A percentile compares a stretch with the other conserved stretches of the same genome.
Evolutionary conservation across 352 stramenopile species (phyloP).

Genomic region (Phytopythium oedochilum): DNA sequence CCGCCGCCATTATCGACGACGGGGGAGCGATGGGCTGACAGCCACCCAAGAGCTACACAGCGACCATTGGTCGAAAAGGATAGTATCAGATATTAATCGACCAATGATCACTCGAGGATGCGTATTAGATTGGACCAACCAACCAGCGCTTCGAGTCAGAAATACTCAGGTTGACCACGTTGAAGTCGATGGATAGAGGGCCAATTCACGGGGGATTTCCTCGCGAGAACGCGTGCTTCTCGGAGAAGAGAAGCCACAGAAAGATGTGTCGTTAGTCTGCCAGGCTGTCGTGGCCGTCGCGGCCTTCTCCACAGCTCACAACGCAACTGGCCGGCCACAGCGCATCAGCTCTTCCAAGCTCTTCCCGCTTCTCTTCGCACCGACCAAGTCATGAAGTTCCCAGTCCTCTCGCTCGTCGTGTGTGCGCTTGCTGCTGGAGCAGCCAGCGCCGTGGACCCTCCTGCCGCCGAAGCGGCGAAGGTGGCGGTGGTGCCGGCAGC

Average conservation of each 20-base stretch:
- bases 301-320: background rate
- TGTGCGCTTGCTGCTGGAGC: background rate
- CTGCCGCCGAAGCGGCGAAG: background rate
- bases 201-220: background rate
- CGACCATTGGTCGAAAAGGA: background rate
- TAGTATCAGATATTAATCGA: background rate
- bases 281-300: too few species aligned
- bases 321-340: background rate
- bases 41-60: background rate
- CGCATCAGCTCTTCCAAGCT: background rate
- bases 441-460: background rate
- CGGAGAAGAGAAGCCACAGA: too few species aligned
- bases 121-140: background rate
- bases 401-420: background rate
- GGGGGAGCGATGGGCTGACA: background rate
- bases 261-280: too few species aligned
- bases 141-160: background rate
- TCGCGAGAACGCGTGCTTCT: background rate
- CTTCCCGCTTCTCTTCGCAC: background rate
- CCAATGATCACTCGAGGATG: background rate
- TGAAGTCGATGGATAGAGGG: background rate
- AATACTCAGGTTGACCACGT: background rate
- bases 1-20: background rate
- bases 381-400: background rate
- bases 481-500: background rate